These are phyloP conservation scores for Rubia yunnanensis DNA, from an alignment of 257 asterid species.

Conservation along the genomic window DNA sequence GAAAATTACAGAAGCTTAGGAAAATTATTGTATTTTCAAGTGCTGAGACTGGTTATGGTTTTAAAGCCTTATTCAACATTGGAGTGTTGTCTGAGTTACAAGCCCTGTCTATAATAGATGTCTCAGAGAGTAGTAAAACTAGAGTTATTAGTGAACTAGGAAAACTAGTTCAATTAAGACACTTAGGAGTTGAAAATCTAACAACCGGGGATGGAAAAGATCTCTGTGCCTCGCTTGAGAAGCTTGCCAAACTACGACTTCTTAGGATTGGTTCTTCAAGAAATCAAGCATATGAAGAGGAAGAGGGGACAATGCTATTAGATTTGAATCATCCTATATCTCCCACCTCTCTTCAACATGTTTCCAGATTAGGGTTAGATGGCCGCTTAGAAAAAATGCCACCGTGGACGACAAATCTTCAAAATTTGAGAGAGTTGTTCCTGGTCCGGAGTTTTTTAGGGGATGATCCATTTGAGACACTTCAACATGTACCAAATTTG, in stretches of 20 bases:
- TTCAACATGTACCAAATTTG: background rate
- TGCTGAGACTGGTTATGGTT: slow-evolving; percentile 5
- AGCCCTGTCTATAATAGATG: background rate
- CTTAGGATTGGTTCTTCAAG: background rate
- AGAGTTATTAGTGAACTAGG: background rate
- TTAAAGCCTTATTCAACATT: background rate
- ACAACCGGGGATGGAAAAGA: slow-evolving; percentile 22
- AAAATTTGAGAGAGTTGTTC: background rate
- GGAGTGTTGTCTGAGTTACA: slow-evolving; percentile 18
- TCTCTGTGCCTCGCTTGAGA: background rate
- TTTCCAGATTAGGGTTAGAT: no score
- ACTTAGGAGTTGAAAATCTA: slow-evolving; percentile 7
- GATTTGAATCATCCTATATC: background rate
- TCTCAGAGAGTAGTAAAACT: background rate
- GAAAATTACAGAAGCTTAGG: slow-evolving; percentile 14
- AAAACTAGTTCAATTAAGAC: background rate
- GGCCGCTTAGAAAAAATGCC: background rate
- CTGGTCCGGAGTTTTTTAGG: background rate
- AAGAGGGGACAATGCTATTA: no score
- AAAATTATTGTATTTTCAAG: background rate
- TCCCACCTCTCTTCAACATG: no score
- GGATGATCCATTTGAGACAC: background rate
- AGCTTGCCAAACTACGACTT: background rate
- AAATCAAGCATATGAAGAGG: no score
- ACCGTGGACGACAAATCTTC: background rate